Evolutionary conservation across 768 basidiomycete genomes (phyloP).

Genomic region (Nidula microcarpa): DNA sequence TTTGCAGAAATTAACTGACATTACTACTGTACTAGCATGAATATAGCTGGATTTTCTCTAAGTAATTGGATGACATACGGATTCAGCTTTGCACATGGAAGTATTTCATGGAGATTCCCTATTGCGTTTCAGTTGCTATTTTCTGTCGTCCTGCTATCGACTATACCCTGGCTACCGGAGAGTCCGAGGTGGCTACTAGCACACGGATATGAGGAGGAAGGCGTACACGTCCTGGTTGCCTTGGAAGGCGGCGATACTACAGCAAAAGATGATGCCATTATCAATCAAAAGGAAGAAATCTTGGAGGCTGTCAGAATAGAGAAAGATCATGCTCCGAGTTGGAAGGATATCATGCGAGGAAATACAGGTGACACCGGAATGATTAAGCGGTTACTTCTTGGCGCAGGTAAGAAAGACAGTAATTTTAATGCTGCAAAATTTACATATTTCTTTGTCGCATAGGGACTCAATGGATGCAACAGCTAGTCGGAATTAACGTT

Average conservation of each 20-base stretch:
- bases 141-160: constrained; percentile 38
- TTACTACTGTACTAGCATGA: constrained; percentile 29
- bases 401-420: constrained; percentile 26
- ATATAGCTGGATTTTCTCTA: constrained; percentile 46
- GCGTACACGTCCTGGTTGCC: constrained; percentile 36
- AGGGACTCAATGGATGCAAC: constrained; percentile 53
- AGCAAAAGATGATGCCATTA: constrained; percentile 29
- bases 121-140: constrained; percentile 49
- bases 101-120: constrained; percentile 45
- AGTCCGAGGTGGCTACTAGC: constrained; percentile 47
- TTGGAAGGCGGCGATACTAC: constrained; percentile 35
- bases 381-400: constrained; percentile 37
- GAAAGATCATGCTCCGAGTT: constrained; percentile 34
- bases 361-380: constrained; percentile 42
- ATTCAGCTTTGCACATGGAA: constrained; percentile 40
- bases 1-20: neutral
- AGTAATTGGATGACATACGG: constrained; percentile 56
- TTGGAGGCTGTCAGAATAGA: constrained; percentile 41
- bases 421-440: neutral
- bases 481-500: constrained; percentile 48
- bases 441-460: neutral
- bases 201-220: constrained; percentile 38
- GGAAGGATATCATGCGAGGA: constrained; percentile 37
- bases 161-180: constrained; percentile 47
- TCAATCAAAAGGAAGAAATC: constrained; percentile 36